These are phyloP conservation scores for Hypocreales sp. DNA, from an alignment of 2,329 filamentous ascomycete species.

Conservation along the genomic window DNA sequence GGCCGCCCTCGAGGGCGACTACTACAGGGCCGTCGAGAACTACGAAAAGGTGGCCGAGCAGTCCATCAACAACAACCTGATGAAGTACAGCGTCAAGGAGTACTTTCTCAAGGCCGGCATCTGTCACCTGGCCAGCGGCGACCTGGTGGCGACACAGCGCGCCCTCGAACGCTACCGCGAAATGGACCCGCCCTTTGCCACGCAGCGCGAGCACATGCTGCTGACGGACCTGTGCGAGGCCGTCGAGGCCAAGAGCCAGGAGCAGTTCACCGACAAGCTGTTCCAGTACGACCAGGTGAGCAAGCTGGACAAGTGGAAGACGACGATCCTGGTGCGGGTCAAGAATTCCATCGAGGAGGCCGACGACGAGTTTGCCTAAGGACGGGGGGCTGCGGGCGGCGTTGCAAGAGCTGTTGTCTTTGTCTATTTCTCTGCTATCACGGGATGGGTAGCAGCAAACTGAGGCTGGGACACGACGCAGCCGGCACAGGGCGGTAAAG, in stretches of 20 bases:
- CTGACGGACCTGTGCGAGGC: conserved; percentile 62
- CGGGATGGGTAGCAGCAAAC: too few relatives aligned
- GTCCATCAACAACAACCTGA: conserved; percentile 76
- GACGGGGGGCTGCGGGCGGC: too few relatives aligned
- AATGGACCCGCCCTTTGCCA: conserved; percentile 59
- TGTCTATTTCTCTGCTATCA: too few relatives aligned
- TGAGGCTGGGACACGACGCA: too few relatives aligned
- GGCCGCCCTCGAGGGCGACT: conserved; percentile 66
- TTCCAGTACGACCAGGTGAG: conserved; percentile 86
- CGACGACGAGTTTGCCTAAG: conserved; percentile 26
- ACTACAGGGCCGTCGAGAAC: conserved; percentile 64
- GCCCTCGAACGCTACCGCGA: conserved; percentile 74
- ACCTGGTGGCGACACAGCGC: conserved; percentile 63
- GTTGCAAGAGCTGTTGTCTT: too few relatives aligned
- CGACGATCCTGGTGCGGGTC: conserved; percentile 62
- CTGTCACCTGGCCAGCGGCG: conserved; percentile 62
- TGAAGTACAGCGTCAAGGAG: conserved; percentile 89
- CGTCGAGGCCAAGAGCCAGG: conserved; percentile 64
- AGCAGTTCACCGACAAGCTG: conserved; percentile 70
- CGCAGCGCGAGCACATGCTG: conserved; percentile 68
- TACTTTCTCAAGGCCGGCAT: conserved; percentile 91
- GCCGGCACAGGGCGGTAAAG: too few relatives aligned
- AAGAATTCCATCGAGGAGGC: conserved; percentile 65
- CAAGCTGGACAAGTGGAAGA: conserved; percentile 97
- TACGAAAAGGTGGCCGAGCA: conserved; percentile 73